These are phyloP conservation scores for Auricularia sp. DNA, from an alignment of 768 basidiomycete genomes.

Conservation along the genomic window DNA sequence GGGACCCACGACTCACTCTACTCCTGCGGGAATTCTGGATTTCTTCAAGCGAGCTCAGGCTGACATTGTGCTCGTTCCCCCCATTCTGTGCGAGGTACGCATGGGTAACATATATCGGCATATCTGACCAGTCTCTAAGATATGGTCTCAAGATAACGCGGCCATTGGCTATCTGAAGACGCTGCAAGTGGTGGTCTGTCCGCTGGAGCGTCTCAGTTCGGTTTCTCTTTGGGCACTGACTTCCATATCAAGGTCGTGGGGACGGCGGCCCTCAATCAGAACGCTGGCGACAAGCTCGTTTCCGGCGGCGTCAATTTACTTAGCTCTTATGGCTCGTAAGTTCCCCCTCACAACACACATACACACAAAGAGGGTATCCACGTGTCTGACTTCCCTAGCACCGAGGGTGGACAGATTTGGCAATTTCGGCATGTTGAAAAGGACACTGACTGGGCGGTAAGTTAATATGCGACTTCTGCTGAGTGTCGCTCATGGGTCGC, in stretches of 20 bases:
- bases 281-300: too few species aligned
- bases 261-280: too few species aligned
- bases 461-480: background rate
- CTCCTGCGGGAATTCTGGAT: background rate
- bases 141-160: background rate
- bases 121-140: background rate
- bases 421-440: background rate
- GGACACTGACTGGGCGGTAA: background rate
- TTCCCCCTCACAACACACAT: background rate
- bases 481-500: background rate
- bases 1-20: background rate
- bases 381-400: background rate
- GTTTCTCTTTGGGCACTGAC: too few species aligned
- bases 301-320: background rate
- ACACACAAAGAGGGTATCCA: background rate
- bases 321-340: background rate
- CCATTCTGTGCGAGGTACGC: background rate
- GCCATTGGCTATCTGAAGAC: too few species aligned
- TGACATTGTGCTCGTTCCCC: background rate
- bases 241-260: too few species aligned
- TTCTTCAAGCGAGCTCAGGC: background rate
- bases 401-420: background rate
- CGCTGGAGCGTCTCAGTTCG: too few species aligned
- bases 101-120: background rate
- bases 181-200: too few species aligned